Conservation (phyloP, 2,329 filamentous ascomycete species). For the Sporothrix humicola region DNA sequence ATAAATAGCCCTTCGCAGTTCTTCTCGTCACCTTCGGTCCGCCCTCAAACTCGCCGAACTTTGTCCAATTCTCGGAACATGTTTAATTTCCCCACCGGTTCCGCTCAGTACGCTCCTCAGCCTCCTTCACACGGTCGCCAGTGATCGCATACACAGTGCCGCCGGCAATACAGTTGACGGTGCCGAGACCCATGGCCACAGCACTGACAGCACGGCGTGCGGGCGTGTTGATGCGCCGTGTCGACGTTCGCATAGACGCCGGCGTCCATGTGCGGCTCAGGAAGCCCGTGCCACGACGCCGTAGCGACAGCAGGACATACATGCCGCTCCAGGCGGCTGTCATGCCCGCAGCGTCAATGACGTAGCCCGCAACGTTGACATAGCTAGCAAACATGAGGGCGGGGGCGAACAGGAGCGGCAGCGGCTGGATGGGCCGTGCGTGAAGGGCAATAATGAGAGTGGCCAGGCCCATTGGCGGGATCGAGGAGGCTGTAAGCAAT, state of each 20-base stretch:
- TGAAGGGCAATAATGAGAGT: conserved; percentile 63
- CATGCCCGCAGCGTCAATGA: conserved; percentile 61
- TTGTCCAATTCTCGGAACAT: not conserved
- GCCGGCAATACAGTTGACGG: conserved; percentile 56
- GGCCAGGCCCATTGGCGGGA: conserved; percentile 61
- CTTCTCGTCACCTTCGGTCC: not conserved
- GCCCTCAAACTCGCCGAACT: not conserved
- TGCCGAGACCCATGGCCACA: conserved; percentile 56
- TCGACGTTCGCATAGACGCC: conserved; percentile 49
- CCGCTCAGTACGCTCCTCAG: conserved; percentile 53
- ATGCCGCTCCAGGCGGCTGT: conserved; percentile 63
- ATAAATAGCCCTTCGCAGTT: not conserved
- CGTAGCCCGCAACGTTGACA: conserved; percentile 64
- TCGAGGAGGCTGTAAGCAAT: conserved; percentile 53
- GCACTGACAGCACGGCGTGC: conserved; percentile 58
- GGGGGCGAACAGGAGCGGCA: conserved; percentile 58
- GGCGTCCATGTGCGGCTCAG: conserved; percentile 40
- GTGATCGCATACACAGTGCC: conserved; percentile 57
- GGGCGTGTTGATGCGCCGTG: conserved; percentile 39
- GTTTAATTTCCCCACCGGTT: conserved; percentile 55
- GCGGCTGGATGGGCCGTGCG: conserved; percentile 57
- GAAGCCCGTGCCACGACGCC: conserved; percentile 46
- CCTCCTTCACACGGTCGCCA: conserved; percentile 58
- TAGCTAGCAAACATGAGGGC: conserved; percentile 63
- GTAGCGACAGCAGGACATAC: conserved; percentile 61